These are phyloP conservation scores for Danielia reshetovae DNA, from an alignment of 805 yeast genomes.

Conservation along the genomic window DNA sequence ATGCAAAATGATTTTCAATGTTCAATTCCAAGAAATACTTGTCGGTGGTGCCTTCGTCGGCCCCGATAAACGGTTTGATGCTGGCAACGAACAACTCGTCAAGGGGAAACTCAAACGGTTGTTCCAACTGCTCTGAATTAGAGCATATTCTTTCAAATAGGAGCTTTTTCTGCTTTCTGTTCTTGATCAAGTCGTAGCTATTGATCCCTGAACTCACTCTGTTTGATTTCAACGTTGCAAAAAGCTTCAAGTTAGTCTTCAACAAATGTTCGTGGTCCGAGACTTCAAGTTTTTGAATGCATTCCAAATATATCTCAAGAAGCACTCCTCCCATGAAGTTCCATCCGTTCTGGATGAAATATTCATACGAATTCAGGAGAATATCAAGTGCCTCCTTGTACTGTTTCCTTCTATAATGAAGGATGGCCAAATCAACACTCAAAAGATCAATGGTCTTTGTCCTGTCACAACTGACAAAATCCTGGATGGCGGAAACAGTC, in stretches of 20 bases:
- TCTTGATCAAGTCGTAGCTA: conserved; percentile 22
- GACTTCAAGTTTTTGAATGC: conserved; percentile 46
- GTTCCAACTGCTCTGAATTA: conserved; percentile 3
- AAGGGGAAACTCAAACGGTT: conserved; percentile 22
- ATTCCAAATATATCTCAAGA: conserved; percentile 62
- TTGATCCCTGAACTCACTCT: conserved; percentile 22
- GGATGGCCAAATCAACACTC: conserved; percentile 72
- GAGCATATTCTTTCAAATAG: conserved; percentile 5
- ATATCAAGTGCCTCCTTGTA: conserved; percentile 60
- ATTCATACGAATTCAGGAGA: conserved; percentile 63
- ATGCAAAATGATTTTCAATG: conserved; percentile 27
- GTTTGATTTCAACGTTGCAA: conserved; percentile 26
- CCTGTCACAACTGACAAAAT: conserved; percentile 49
- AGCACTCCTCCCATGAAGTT: conserved; percentile 61
- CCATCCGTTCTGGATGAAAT: conserved; percentile 74
- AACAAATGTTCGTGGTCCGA: conserved; percentile 26
- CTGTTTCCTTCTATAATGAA: conserved; percentile 56
- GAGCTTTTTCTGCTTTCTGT: conserved; percentile 8
- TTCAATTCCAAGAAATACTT: conserved; percentile 33
- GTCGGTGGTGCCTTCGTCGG: conserved; percentile 21
- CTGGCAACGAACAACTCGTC: conserved; percentile 32
- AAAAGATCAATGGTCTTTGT: conserved; percentile 68
- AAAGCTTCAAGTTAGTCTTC: conserved; percentile 37
- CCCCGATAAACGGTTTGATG: conserved; percentile 35
- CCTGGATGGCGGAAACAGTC: conserved; percentile 54